Conservation (phyloP, 352 stramenopile species). For the Globisporangium nunn region DNA sequence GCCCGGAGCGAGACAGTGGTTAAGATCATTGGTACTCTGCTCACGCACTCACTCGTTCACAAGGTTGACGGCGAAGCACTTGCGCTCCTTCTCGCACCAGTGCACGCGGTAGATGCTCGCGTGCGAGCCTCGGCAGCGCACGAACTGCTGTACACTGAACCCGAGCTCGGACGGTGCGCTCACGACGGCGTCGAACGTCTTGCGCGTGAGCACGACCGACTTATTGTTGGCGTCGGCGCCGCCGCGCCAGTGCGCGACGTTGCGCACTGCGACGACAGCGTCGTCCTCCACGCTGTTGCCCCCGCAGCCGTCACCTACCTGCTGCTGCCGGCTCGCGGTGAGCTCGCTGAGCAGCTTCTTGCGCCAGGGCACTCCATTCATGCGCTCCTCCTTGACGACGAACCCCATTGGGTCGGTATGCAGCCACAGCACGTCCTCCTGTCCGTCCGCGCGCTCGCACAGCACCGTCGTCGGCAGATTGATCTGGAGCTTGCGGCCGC, state of each 20-base stretch:
- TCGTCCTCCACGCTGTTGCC: slow-evolving; percentile 14
- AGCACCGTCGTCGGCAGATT: slow-evolving; percentile 59
- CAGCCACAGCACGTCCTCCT: slow-evolving; percentile 58
- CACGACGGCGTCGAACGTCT: slow-evolving; percentile 49
- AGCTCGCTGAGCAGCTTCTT: slow-evolving; percentile 52
- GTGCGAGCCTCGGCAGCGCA: slow-evolving; percentile 58
- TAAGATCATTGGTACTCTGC: background rate
- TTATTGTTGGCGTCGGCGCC: slow-evolving; percentile 29
- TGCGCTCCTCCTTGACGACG: slow-evolving; percentile 45
- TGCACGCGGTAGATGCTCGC: slow-evolving; percentile 66
- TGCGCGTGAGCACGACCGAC: slow-evolving; percentile 51
- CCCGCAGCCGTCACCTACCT: background rate
- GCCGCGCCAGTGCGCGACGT: slow-evolving; percentile 44
- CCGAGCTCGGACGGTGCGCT: slow-evolving; percentile 48
- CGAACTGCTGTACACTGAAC: slow-evolving; percentile 61
- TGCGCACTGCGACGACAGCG: slow-evolving; percentile 51
- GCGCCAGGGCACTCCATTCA: slow-evolving; percentile 29
- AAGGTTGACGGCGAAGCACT: slow-evolving; percentile 68
- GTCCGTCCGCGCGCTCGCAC: slow-evolving; percentile 40
- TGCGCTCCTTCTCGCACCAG: slow-evolving; percentile 41
- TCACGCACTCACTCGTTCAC: slow-evolving; percentile 50
- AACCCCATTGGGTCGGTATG: slow-evolving; percentile 34
- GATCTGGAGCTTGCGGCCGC: slow-evolving; percentile 25
- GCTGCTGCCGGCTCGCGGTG: slow-evolving; percentile 2
- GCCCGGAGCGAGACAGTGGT: too few relatives aligned